Evolutionary conservation across 2,329 filamentous ascomycete genomes (phyloP).

Genomic region (Coniella lustricola): DNA sequence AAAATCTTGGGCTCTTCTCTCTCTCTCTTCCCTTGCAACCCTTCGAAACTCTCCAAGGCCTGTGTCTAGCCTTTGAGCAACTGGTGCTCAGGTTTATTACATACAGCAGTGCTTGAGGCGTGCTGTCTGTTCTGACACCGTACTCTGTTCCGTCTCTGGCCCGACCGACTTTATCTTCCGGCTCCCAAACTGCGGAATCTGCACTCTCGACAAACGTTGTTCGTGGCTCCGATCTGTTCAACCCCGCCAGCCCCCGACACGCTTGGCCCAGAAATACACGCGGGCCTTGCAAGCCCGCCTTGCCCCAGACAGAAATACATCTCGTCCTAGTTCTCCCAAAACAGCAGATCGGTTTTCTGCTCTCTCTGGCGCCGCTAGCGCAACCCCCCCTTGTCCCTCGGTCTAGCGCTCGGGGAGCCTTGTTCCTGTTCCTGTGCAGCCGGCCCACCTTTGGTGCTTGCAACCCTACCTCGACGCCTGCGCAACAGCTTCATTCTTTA

Average conservation of each 20-base stretch:
- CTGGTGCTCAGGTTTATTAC: no score
- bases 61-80: no score
- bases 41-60: no score
- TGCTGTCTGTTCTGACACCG: no score
- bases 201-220: no score
- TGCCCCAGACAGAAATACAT: conserved; percentile 3
- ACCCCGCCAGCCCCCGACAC: no score
- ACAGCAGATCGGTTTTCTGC: conserved; percentile 1
- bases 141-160: no score
- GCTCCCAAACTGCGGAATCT: no score
- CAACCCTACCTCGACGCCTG: conserved; percentile 13
- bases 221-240: no score
- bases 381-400: conserved; percentile 3
- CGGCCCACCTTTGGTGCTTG: conserved; percentile 6
- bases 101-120: no score
- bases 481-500: conserved; percentile 6
- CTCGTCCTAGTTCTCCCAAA: not conserved
- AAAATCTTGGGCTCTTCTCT: no score
- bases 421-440: conserved; percentile 14
- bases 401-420: conserved; percentile 12
- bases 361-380: conserved; percentile 4
- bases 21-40: not conserved
- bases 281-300: conserved; percentile 1
- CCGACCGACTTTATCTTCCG: no score
- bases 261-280: conserved; percentile 6